Evolutionary conservation across 1,139 yeast species (phyloP), one percentile per base, ranked within the genome.

Genomic region (Eremothecium coryli): DNA sequence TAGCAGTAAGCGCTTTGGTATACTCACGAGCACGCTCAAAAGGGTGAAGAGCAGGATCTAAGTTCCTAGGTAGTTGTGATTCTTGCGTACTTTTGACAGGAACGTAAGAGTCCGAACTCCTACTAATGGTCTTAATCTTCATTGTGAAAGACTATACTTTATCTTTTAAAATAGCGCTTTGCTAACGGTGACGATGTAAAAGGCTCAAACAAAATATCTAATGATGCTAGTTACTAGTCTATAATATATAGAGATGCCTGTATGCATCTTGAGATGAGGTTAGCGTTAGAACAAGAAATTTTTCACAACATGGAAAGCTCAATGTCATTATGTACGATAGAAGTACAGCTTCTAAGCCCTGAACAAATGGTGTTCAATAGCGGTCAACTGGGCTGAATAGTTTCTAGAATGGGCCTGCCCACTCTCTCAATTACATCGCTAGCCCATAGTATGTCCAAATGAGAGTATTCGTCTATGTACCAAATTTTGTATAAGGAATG

Each of bases 1-100:
- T 88, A 17, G 98, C 97, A 39, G 86, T 88, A 36, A 93, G 62
- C 1, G 98, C 98, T 46, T 88, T 73, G 12, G 96, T 84, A 54
- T 93, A 93, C 60, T 93, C 98, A 55, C 98, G 69, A 3, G 97
- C 96, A 46, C 97, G 70, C 61, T 93, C 97, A 53, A 90, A 90
- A 0, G 97, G 98, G 61, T 93, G 99, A 34, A 90, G 66, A 14
- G 93, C 94, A 2, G 98, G 96, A 54, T 90, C 81, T 52, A 93
- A 65, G 59, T 93, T 93, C 42, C 98, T 70, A 0, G 96, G 93
- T 36, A 85, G 62, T 15, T 93, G 73, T 3, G 90, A 77, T 49
- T 85, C 88, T 57, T 88, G 96, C 1, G 93, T 76, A 59, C 84
- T 85, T 46, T 88, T 68, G 23, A 84, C 96, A 0, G 97, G 97